Evolutionary conservation across 352 stramenopile species (phyloP), one percentile per base, ranked within the genome.

Genomic region (Phytophthora syringae): DNA sequence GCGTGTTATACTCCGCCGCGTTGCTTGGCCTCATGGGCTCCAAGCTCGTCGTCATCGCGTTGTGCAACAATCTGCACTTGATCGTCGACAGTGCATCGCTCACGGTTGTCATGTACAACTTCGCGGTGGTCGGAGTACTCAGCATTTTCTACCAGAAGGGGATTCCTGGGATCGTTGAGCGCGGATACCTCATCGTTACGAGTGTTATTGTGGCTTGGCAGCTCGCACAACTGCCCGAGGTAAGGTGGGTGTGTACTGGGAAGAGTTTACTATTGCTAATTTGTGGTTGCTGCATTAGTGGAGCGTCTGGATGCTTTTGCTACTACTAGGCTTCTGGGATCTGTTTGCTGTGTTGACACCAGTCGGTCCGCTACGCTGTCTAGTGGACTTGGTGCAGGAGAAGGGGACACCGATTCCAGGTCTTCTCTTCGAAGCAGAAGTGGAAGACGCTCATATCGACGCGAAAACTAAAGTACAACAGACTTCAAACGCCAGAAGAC

Each of bases 141-240:
- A 84, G 79, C 49, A 93, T 97, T 52, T 97, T 97, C 30, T 96
- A 94, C 63, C 88, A 92, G 43, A 88, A 86, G 21, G 85, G 84
- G 7, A 93, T 97, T 50, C 88, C 92, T 1, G 25, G 70, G 2
- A 7, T 82, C 43, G 50, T 98, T 9, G 95, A 94, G 30, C 93
- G 98, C 62, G 77, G 69, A 5, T 99, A 98, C 70, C 77, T 99
- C 5, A 77, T 99, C 39, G 61, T 73, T 15, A 97, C 91, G 10
- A 98, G 90, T 55, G 92, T 99, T 15, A 97, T 99, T 66, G 90
- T 99, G 44, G 92, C 95, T 6, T 99, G 95, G 94, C 95, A 99
- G 53, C 77, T 99, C 21, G 93, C 88, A 3, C 91, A 98, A 60
- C 87, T 99, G n/a, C 93, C 97, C 25, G 87, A 98, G 97, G 95